phyloP scores from a whole-genome alignment of 345 rosid genomes.

The Acer campestre region DNA sequence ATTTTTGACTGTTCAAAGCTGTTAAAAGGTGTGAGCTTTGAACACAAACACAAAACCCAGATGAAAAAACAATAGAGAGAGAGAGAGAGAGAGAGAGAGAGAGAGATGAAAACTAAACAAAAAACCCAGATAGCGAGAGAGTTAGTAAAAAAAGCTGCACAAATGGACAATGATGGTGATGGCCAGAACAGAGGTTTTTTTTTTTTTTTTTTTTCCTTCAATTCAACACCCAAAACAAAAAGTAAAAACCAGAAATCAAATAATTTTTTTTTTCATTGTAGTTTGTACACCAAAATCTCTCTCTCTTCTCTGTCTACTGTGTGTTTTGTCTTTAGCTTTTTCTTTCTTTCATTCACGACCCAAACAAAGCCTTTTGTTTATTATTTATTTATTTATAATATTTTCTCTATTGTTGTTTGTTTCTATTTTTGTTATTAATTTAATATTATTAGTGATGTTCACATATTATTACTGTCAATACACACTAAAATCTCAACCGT shows the following conservation, averaged over 20 bases:
- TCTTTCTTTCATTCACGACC: conserved; percentile 4
- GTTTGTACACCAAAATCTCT: conserved; percentile 5
- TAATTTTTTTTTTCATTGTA: not conserved
- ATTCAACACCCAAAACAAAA: conserved; percentile 16
- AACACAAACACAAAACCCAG: conserved; percentile 30
- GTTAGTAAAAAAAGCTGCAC: conserved; percentile 24
- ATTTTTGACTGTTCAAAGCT: conserved; percentile 1
- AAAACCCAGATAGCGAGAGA: conserved; percentile 21
- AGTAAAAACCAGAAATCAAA: conserved; percentile 23
- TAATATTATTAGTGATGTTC: not conserved
- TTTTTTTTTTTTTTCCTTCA: conserved; percentile 1
- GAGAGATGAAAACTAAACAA: not conserved
- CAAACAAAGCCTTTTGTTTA: conserved; percentile 18
- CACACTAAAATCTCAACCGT: not conserved
- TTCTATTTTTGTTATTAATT: not conserved
- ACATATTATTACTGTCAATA: not conserved
- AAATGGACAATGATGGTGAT: conserved; percentile 47
- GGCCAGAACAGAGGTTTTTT: conserved; percentile 17
- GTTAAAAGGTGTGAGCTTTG: not conserved
- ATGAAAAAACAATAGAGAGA: not conserved
- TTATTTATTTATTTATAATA: not conserved
- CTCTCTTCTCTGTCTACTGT: conserved; percentile 26
- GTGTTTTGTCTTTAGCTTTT: conserved; percentile 34
- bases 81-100: not conserved
- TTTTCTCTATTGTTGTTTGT: not conserved